Evolutionary conservation across 2,329 filamentous ascomycete species (phyloP).

Genomic region (Arthrobotrys musiformis): DNA sequence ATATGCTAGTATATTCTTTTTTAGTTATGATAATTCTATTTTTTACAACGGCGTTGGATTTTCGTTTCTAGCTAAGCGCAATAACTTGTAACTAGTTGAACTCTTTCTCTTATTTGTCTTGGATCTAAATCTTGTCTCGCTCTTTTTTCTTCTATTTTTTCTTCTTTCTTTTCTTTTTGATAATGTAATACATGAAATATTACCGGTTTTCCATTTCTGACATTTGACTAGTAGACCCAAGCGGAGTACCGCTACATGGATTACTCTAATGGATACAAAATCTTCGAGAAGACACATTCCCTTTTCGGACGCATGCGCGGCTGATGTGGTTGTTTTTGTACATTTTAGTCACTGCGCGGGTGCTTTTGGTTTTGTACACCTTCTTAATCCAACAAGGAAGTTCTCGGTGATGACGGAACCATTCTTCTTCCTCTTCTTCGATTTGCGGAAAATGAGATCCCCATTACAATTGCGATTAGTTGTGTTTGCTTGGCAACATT

Average conservation of each 20-base stretch:
- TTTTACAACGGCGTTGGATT: conserved; percentile 5
- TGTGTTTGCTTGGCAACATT: background rate
- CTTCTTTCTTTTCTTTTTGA: background rate
- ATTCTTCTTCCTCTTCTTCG: background rate
- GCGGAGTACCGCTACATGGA: conserved; percentile 5
- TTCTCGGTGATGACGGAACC: background rate
- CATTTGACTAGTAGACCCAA: background rate
- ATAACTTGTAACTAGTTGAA: background rate
- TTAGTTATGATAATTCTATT: conserved; percentile 12
- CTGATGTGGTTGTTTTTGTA: conserved; percentile 1
- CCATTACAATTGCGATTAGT: background rate
- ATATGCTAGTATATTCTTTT: conserved; percentile 4
- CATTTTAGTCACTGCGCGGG: conserved; percentile 10
- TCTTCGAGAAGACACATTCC: conserved; percentile 19
- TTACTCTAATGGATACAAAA: conserved; percentile 15
- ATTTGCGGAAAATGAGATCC: background rate
- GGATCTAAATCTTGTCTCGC: conserved; percentile 9
- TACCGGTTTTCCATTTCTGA: conserved; percentile 4
- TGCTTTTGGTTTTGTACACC: conserved; percentile 24
- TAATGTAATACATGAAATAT: conserved; percentile 39
- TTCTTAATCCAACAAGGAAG: conserved; percentile 17
- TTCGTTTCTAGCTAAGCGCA: conserved; percentile 2
- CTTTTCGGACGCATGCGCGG: conserved; percentile 21
- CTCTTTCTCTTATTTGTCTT: conserved; percentile 6
- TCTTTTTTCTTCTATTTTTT: background rate